Evolutionary conservation across 768 basidiomycete species (phyloP), one percentile per base, ranked within the genome.

Genomic region (Lyophyllum decastes): DNA sequence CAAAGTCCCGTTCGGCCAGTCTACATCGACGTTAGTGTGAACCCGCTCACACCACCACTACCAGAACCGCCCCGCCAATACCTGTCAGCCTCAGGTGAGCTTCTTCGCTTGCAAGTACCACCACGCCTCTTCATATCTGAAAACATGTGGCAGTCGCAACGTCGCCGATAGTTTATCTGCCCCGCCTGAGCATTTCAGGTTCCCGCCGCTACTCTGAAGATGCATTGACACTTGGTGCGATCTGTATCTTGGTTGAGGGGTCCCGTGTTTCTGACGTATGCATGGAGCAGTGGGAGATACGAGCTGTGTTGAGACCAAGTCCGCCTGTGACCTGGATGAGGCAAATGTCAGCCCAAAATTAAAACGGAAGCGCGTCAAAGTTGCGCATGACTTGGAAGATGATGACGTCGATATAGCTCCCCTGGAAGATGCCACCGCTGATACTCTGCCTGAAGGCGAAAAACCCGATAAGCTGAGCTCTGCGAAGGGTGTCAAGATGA

Each of bases 161-260:
- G 4, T 46, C 51, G 17, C 30, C 52, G 22, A 11, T 41, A 2
- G 33, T 46, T 44, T 46, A 35, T 3, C 17, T 38, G 9, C 26
- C 16, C 4, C 34, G 24, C 17, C 30, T 49, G n/a, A 49, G 48
- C 34, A 40, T 27, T 10, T 7, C 33, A 27, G 35, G n/a, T 5
- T 52, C 50, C 10, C 30, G 25, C 44, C 50, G 35, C 40, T 52
- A 41, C 26, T 46, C 53, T 46, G 52, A 50, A 14, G 59, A 56
- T 7, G 19, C 50, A 21, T 3, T 46, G 38, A 49, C 54, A 16
- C 47, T 56, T 21, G 40, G 52, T 61, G 43, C 3, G 41, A 22
- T 33, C 14, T 17, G 25, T 38, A 35, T 19, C 26, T 30, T 33
- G 8, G 9, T 19, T 21, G 11, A 8, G 6, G 17, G 9, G 21